Base-by-base conservation (phyloP, 2,329 filamentous ascomycete species). In the Ophiocordyceps unilateralis region DNA sequence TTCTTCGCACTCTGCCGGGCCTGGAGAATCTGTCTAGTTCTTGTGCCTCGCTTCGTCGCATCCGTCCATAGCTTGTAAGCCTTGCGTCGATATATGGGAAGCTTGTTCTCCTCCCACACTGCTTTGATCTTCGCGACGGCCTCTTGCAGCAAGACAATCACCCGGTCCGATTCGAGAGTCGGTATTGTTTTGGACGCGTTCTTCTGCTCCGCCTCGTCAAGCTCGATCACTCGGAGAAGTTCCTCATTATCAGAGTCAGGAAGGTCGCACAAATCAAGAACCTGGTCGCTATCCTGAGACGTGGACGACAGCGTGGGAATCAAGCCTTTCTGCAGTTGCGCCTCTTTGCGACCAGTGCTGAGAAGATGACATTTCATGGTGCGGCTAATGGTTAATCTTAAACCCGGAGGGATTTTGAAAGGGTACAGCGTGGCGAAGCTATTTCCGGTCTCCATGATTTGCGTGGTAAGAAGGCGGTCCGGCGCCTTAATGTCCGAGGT, bases 31-130 rank as follows among this genome's bases (percentile, higher is more conserved):
- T 69, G 60, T 1, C 47, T 49, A 6, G 41, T 51, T 26, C 43
- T 51, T 2, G 55, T 58, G 51, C 61, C 59, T 37, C 58, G 55
- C 10, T 61, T 64, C 41, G 67, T 72, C 24, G 74, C 74, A 34
- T 66, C 49, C 4, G 55, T 61, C 85, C 84, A 93, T 2, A 81
- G 49, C 4, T 54, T 58, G 52, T 74, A 70, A 0, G 81, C 81
- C 45, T 68, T 76, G 5, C 55, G 56, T 44, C 75, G 61, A 14
- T 74, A 62, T 42, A 65, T 72, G 0, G 75, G 71, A 7, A 74
- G 63, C 48, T 76, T 77, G 1, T 60, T 63, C n/a, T 64, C 55
- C n/a, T 59, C 58, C 82, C 83, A 89, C 5, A 59, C 55, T 4
- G 60, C 53, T 41, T 67, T 65, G 45, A 75, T 67, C 1, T 64